Evolutionary conservation across 2,329 filamentous ascomycete species (phyloP).

Genomic region (Gremmenia infestans): DNA sequence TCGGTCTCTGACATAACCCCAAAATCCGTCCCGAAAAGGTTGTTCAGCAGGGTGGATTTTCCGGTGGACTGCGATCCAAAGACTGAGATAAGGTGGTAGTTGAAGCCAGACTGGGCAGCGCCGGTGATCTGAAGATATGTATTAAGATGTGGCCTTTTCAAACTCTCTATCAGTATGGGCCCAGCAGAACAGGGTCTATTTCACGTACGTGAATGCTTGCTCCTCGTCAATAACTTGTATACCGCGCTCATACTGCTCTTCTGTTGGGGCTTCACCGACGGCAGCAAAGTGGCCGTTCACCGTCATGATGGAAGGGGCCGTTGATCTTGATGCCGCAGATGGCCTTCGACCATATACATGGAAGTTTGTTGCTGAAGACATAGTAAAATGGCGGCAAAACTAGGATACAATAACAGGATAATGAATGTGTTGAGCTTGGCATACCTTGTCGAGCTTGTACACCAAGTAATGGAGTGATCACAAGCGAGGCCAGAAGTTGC

Average conservation of each 20-base stretch:
- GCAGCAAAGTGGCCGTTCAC: slow-evolving; percentile 81
- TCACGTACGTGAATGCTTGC: slow-evolving; percentile 87
- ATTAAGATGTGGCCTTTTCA: slow-evolving; percentile 64
- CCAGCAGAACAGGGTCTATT: background rate
- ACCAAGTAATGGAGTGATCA: background rate
- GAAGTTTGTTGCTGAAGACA: slow-evolving; percentile 24
- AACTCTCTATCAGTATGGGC: slow-evolving; percentile 14
- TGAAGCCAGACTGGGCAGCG: slow-evolving; percentile 87
- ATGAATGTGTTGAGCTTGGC: slow-evolving; percentile 7
- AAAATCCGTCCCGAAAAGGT: slow-evolving; percentile 93
- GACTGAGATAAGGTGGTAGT: slow-evolving; percentile 98
- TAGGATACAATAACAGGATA: background rate
- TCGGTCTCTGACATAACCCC: slow-evolving; percentile 96
- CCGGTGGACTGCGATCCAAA: slow-evolving; percentile 98
- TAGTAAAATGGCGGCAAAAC: slow-evolving; percentile 6
- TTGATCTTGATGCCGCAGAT: slow-evolving; percentile 27
- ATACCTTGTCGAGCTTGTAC: slow-evolving; percentile 1
- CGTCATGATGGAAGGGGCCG: slow-evolving; percentile 32
- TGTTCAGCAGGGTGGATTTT: slow-evolving; percentile 94
- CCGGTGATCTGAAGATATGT: slow-evolving; percentile 76
- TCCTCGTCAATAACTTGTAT: slow-evolving; percentile 96
- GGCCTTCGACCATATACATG: slow-evolving; percentile 22
- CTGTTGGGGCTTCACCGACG: slow-evolving; percentile 60
- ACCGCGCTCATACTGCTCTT: slow-evolving; percentile 78
- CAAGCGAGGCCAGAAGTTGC: background rate